A percentile compares a stretch with the other conserved stretches of the same genome.
Conservation (phyloP, 352 stramenopile genomes). For the Thraustochytrium sp. region DNA sequence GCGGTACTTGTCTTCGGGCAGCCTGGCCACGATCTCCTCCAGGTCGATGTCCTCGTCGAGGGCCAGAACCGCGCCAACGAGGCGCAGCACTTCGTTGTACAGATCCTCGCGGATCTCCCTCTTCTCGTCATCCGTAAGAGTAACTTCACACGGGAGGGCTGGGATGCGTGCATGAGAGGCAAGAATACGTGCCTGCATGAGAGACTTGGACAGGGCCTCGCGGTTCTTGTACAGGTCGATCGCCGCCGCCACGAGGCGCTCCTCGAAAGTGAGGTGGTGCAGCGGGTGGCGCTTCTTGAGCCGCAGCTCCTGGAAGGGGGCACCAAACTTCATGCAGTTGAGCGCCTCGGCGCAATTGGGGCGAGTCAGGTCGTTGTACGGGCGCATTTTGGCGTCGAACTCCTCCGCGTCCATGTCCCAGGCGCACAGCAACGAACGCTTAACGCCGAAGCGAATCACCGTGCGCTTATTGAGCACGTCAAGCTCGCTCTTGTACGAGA, state of each 20-base stretch:
- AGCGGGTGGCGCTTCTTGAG: background rate
- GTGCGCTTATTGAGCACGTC: background rate
- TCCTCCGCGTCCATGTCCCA: background rate
- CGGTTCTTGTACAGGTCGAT: conserved; percentile 1
- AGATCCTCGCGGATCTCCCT: background rate
- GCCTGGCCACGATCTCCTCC: background rate
- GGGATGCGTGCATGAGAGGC: background rate
- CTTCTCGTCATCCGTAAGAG: background rate
- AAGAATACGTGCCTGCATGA: too few relatives aligned
- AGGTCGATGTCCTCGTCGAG: background rate
- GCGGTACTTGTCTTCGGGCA: background rate
- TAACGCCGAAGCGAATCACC: background rate
- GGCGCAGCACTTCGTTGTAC: background rate
- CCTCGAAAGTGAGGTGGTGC: background rate
- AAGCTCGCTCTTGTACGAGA: background rate
- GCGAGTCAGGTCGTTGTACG: background rate
- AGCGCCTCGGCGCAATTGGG: background rate
- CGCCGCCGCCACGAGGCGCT: background rate
- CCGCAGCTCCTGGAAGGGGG: background rate
- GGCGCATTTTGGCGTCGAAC: background rate
- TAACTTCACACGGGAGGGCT: background rate
- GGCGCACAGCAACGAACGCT: background rate
- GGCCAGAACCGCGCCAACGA: background rate
- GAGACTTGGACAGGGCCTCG: background rate
- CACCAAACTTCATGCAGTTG: background rate